These are phyloP conservation scores for Saccharomycopsis guyanensis DNA, from an alignment of 805 yeast genomes.

Conservation along the genomic window DNA sequence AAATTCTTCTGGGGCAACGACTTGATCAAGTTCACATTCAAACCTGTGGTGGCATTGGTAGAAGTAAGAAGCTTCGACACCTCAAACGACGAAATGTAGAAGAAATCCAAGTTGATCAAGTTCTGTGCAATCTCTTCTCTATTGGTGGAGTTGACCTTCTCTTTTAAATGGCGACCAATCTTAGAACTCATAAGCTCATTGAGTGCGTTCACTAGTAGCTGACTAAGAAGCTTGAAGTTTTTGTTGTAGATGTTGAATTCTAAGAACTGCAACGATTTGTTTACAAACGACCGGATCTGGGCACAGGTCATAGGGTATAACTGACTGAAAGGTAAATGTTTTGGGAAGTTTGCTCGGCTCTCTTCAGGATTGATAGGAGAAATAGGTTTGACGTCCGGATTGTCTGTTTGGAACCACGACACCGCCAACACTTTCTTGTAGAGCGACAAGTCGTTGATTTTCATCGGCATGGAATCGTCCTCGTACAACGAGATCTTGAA, in stretches of 20 bases:
- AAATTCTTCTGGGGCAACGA: slow-evolving; percentile 30
- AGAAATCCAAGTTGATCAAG: slow-evolving; percentile 80
- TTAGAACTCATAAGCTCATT: slow-evolving; percentile 64
- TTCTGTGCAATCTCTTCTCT: slow-evolving; percentile 90
- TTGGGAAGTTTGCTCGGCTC: slow-evolving; percentile 37
- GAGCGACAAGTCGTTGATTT: slow-evolving; percentile 49
- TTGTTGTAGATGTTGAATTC: slow-evolving; percentile 58
- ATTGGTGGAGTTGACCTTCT: slow-evolving; percentile 58
- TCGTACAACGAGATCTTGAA: slow-evolving; percentile 58
- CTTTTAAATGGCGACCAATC: slow-evolving; percentile 55
- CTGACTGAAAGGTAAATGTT: slow-evolving; percentile 79
- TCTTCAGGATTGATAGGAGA: slow-evolving; percentile 18
- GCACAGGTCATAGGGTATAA: slow-evolving; percentile 84
- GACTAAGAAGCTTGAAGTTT: slow-evolving; percentile 50
- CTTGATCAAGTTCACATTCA: slow-evolving; percentile 31
- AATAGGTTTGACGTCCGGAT: slow-evolving; percentile 22
- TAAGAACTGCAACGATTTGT: slow-evolving; percentile 56
- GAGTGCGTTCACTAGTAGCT: slow-evolving; percentile 49
- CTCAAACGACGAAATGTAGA: slow-evolving; percentile 65
- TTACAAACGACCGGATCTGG: slow-evolving; percentile 57
- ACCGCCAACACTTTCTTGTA: slow-evolving; percentile 57
- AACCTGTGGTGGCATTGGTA: slow-evolving; percentile 25
- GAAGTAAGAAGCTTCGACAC: slow-evolving; percentile 39
- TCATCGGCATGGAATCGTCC: slow-evolving; percentile 87
- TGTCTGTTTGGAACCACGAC: slow-evolving; percentile 61